Evolutionary conservation across 495 filamentous ascomycete genomes (phyloP), one percentile per base, ranked within the genome.

Genomic region (Hypomontagnella monticulosa): DNA sequence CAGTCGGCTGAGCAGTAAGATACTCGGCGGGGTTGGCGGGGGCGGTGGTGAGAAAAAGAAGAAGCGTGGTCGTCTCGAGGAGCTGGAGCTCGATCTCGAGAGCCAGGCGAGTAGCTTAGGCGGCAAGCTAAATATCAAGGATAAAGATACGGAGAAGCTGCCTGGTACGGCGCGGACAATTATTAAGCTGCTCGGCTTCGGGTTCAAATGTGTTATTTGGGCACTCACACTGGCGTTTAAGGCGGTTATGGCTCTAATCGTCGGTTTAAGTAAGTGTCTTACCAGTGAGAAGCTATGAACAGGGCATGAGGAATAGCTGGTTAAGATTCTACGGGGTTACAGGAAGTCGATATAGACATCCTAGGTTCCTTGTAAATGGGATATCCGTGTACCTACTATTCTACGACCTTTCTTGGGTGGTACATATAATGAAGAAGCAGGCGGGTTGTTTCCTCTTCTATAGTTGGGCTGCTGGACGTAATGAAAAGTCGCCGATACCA

Each of bases 31-130:
- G 10, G 37, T 37, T 18, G 42, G 47, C 10, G 20, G 52, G 4
- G 40, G 70, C 23, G 46, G 50, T 37, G 63, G 61, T 43, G 71
- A 66, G 20, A 18, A 47, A 16, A 59, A 63, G 40, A 78, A 79
- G 72, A 79, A 75, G 61, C 67, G 63, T 23, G 57, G 73, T 8
- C 75, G 70, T 14, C 71, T 84, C 50, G 82, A 83, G 64, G 79
- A 81, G 62, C 87, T 84, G 54, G 83, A 86, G 69, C 75, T 86
- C 7, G 83, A 86, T 54, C 62, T 86, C 9, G 83, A 85, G 72
- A 85, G 82, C 57, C 83, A 86, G 75, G 71, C 70, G 0, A 79
- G 75, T 18, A 80, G 77, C 54, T 30, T 83, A 6, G 77, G 66
- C 23, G 67, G 66, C 52, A 77, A 75, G 68, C 72, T 73, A 52